phyloP scores from a whole-genome alignment of 208 protist species.

The Trypanosoma congolense region DNA sequence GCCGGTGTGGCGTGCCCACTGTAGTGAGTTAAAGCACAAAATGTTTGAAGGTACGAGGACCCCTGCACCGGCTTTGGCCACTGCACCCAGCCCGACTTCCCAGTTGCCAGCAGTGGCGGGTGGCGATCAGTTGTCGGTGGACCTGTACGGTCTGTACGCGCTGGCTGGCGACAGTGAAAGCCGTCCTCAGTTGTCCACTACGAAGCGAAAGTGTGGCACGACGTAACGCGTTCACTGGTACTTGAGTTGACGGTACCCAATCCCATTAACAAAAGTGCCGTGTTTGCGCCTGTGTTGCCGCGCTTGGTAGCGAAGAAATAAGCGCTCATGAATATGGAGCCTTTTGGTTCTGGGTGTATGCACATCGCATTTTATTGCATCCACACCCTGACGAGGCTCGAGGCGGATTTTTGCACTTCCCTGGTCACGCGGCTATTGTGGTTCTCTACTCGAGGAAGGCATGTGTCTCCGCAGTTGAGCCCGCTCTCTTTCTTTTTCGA shows the following conservation, averaged over 20 bases:
- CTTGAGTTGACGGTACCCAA: constrained; percentile 20
- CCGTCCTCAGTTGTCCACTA: neutral
- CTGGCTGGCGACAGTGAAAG: neutral
- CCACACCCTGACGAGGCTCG: no score
- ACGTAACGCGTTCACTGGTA: constrained; percentile 9
- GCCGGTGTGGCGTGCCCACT: constrained; percentile 50
- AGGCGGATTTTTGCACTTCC: no score
- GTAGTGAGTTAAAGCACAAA: constrained; percentile 27
- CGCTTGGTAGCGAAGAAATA: constrained; percentile 11
- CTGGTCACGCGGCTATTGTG: no score
- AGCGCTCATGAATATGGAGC: neutral
- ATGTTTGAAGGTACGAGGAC: constrained; percentile 23
- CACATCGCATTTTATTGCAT: no score
- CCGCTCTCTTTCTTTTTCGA: no score
- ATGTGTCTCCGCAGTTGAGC: no score
- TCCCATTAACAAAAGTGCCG: constrained; percentile 25
- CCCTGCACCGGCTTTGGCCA: neutral
- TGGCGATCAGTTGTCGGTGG: neutral
- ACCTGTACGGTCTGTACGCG: constrained; percentile 5
- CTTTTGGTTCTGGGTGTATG: no score
- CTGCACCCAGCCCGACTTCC: neutral
- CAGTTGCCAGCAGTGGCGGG: neutral
- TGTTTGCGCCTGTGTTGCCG: constrained; percentile 11
- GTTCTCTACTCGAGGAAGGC: no score
- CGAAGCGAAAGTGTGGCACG: constrained; percentile 9